Evolutionary conservation across 805 yeast genomes (phyloP), one percentile per base, ranked within the genome.

Genomic region (Kodamaea jinghongensis): DNA sequence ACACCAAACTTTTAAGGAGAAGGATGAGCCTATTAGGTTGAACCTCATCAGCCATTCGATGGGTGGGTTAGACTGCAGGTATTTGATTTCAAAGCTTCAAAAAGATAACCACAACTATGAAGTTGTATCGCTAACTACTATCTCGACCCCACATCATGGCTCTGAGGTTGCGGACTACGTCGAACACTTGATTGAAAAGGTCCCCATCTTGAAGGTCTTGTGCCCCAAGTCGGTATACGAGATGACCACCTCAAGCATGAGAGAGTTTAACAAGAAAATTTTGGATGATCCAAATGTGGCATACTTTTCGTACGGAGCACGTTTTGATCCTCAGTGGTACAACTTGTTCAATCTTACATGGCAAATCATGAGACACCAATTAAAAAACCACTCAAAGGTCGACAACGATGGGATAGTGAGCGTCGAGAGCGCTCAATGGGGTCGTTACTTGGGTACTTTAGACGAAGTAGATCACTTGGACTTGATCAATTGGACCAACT

Each of bases 31-130:
- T 3, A 46, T 79, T 14, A 79, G 78, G 43, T 71, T 89, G 11
- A 90, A 90, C 53, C 57, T 89, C 31, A 70, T 89, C 17, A 93
- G 93, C 4, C 97, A 89, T 56, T 87, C 96, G 0, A 88, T 89
- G 96, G 97, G 97, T 4, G 97, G 97, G 0, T 63, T 89, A 22
- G 96, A 90, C 54, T 78, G 89, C 25, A 65, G 97, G 37, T 86
- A 80, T 55, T 60, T 90, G 47, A 84, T 88, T 2, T 72, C 86
- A 0, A 66, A 74, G 35, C 55, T 84, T 3, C 55, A 53, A 34
- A 46, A 51, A 15, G 60, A 67, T 34, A 63, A 71, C 17, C 55
- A 64, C 26, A 61, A 71, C 31, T 82, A 78, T 49, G 65, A 78
- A 48, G 83, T 90, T 6, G 78, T 72, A 1, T 83, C 93, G 30